Evolutionary conservation across 2,329 filamentous ascomycete species (phyloP).

Genomic region (Xylaria sp.): DNA sequence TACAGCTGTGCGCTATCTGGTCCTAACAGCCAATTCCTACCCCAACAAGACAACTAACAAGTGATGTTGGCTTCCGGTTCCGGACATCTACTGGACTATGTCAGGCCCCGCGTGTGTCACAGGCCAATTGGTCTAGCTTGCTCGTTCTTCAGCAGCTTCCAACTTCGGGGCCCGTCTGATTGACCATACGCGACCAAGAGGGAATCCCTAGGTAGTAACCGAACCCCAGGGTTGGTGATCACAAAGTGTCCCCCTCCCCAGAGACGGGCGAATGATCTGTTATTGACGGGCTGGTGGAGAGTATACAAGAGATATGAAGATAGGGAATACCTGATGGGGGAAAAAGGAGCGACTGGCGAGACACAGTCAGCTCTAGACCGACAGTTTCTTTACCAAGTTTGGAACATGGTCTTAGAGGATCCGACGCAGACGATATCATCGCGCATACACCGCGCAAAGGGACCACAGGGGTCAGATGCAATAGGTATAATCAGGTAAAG

Average conservation of each 20-base stretch:
- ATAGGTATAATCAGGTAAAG: conserved; percentile 7
- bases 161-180: background rate
- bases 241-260: background rate
- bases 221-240: background rate
- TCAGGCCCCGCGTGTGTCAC: conserved; percentile 25
- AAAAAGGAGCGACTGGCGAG: conserved; percentile 10
- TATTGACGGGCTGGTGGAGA: conserved; percentile 4
- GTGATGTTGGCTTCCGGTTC: conserved; percentile 20
- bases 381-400: conserved; percentile 22
- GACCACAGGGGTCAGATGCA: conserved; percentile 10
- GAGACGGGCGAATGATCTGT: background rate
- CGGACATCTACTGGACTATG: conserved; percentile 3
- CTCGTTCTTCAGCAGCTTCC: background rate
- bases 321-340: conserved; percentile 19
- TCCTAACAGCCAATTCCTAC: background rate
- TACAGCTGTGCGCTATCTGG: background rate
- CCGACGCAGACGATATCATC: conserved; percentile 27
- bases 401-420: conserved; percentile 24
- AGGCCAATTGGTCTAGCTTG: conserved; percentile 17
- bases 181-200: background rate
- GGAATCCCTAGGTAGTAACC: background rate
- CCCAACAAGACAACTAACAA: background rate
- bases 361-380: conserved; percentile 28
- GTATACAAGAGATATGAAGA: conserved; percentile 14
- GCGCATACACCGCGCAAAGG: conserved; percentile 22